These are phyloP conservation scores for Marchantia paleacea DNA, from an alignment of 225 moss, liverwort and hornwort genomes.

Conservation along the genomic window DNA sequence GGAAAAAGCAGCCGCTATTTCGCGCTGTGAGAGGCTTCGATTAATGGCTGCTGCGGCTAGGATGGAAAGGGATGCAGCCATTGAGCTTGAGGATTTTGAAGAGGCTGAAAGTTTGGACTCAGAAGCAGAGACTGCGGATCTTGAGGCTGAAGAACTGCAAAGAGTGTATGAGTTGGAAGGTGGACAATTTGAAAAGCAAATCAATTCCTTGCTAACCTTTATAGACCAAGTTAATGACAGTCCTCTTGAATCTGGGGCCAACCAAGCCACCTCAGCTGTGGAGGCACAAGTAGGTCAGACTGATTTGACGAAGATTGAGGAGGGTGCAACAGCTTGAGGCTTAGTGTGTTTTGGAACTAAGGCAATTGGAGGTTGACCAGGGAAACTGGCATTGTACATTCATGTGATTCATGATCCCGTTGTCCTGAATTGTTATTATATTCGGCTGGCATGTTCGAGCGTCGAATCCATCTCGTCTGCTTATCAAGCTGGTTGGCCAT, in stretches of 20 bases:
- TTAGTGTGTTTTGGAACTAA: neutral
- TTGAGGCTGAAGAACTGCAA: slow-evolving; percentile 41
- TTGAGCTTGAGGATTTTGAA: slow-evolving; percentile 41
- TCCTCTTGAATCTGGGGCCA: neutral
- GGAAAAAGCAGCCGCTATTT: slow-evolving; percentile 41
- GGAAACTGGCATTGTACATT: slow-evolving; percentile 2
- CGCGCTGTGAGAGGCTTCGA: slow-evolving; percentile 46
- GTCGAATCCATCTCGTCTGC: neutral
- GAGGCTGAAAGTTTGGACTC: slow-evolving; percentile 45
- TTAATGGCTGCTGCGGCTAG: slow-evolving; percentile 46
- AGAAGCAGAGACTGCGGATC: slow-evolving; percentile 42
- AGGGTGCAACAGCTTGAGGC: neutral
- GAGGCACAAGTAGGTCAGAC: neutral
- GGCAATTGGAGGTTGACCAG: neutral
- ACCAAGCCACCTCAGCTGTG: neutral
- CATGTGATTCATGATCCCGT: neutral
- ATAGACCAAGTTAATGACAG: neutral
- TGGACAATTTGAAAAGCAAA: slow-evolving; percentile 24
- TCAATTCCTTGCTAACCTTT: neutral
- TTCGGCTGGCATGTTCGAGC: neutral
- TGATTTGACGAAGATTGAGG: neutral
- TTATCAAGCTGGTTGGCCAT: neutral
- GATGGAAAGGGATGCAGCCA: slow-evolving; percentile 41
- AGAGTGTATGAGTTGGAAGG: slow-evolving; percentile 33
- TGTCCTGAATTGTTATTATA: neutral